Base-by-base conservation (phyloP, 345 rosid genomes). In the Hibiscus mutabilis region DNA sequence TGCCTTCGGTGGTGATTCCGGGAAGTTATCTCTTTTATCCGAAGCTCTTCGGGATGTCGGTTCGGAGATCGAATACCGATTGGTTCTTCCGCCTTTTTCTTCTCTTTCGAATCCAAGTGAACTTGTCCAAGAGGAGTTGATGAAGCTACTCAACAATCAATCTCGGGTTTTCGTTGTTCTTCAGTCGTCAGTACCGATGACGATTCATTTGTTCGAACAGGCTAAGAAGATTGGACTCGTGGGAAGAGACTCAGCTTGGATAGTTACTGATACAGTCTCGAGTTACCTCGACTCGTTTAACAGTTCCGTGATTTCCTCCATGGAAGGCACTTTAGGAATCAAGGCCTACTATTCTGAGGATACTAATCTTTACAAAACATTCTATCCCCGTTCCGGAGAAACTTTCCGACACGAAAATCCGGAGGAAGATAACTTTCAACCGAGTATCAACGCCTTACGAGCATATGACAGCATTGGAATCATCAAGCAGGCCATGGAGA, bases 151-250 rank as follows among this genome's bases (percentile, higher is more conserved):
- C 1, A 35, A 37, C 2, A 47, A 51, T 2, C 68, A 75, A 35
- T 82, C 87, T n/a, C 76, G 85, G 57, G 79, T 83, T 74, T 84
- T 86, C 22, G 64, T 86, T 15, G 72, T 88, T 60, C 90, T 86
- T 62, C 84, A 62, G 0, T 60, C 82, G 29, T 86, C 90, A 24
- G 61, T 75, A 24, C 64, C 80, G 6, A 75, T 69, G 84, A 66
- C 75, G 2, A 73, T 73, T 25, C 74, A 74, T 47, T 21, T 84
- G 69, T 82, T 88, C 68, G 73, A 75, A 66, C 80, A 80, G 44
- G 89, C 88, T 5, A 73, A 73, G 58, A 14, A 72, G 18, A 60
- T 77, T 56, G 83, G 87, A 71, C 31, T 86, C 2, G 37, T 83
- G 16, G 86, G 80, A 14, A 57, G 46, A 51, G 82, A 82, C 69